Evolutionary conservation across 1,284 basidiomycete species (phyloP).

Genomic region (Boletus sp.): DNA sequence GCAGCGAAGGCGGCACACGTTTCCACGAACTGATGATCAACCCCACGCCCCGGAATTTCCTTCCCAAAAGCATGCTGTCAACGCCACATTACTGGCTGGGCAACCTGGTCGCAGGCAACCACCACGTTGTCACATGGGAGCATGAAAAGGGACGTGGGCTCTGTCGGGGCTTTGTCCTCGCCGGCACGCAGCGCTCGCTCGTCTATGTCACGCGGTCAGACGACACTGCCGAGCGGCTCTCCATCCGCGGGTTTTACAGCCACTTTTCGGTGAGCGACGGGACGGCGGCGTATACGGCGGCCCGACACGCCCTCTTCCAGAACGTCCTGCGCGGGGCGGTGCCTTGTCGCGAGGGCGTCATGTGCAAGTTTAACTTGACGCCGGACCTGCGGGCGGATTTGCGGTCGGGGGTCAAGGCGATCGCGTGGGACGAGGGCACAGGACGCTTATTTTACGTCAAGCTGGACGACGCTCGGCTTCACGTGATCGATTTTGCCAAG

Average conservation of each 20-base stretch:
- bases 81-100: constrained; percentile 30
- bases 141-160: constrained; percentile 25
- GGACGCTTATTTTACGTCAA: constrained; percentile 39
- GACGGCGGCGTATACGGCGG: constrained; percentile 14
- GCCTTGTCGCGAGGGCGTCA: constrained; percentile 16
- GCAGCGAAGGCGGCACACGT: constrained; percentile 31
- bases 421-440: constrained; percentile 44
- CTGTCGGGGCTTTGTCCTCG: constrained; percentile 38
- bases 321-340: constrained; percentile 19
- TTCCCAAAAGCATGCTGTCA: constrained; percentile 25
- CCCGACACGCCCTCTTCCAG: constrained; percentile 19
- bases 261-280: constrained; percentile 21
- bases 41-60: constrained; percentile 24
- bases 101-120: constrained; percentile 25
- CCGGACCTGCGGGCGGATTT: constrained; percentile 21
- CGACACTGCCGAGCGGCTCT: constrained; percentile 34
- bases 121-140: constrained; percentile 32
- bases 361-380: constrained; percentile 26
- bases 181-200: constrained; percentile 48
- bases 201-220: constrained; percentile 39
- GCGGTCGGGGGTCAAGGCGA: constrained; percentile 26
- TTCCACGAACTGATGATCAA: constrained; percentile 41
- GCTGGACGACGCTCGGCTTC: constrained; percentile 26
- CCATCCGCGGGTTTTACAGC: constrained; percentile 36
- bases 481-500: constrained; percentile 39